A percentile compares a stretch with the other conserved stretches of the same genome.
These are phyloP conservation scores for Chondrostereum purpureum DNA, from an alignment of 1,284 basidiomycete species.

Conservation along the genomic window DNA sequence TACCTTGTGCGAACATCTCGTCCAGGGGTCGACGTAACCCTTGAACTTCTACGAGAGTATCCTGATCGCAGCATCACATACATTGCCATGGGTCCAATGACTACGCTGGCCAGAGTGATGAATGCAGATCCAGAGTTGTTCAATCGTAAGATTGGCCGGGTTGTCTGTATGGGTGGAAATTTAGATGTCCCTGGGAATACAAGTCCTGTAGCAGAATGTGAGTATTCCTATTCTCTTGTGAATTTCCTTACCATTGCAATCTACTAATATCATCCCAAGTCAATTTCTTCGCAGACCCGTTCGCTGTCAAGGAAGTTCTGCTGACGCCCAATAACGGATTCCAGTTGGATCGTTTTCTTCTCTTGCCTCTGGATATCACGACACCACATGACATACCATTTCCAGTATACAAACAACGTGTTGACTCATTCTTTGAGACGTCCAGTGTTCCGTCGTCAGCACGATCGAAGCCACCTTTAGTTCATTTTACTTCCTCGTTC, in stretches of 20 bases:
- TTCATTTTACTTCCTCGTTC: conserved; percentile 76
- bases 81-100: conserved; percentile 83
- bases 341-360: conserved; percentile 59
- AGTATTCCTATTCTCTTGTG: conserved; percentile 10
- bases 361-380: conserved; percentile 80
- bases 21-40: conserved; percentile 57
- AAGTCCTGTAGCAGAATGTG: conserved; percentile 76
- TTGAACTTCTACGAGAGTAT: conserved; percentile 58
- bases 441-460: conserved; percentile 37
- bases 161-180: conserved; percentile 95
- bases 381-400: conserved; percentile 76
- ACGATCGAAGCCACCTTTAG: conserved; percentile 45
- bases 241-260: conserved; percentile 2
- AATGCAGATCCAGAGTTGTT: conserved; percentile 50
- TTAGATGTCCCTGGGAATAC: conserved; percentile 92
- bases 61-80: conserved; percentile 71
- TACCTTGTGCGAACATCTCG: conserved; percentile 45
- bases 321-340: conserved; percentile 33
- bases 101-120: conserved; percentile 74
- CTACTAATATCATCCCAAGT: conserved; percentile 44
- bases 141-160: conserved; percentile 57
- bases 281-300: conserved; percentile 94
- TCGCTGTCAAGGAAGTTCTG: conserved; percentile 67
- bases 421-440: conserved; percentile 53
- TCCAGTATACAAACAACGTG: conserved; percentile 41